These are phyloP conservation scores for Dactylella cylindrospora DNA, from an alignment of 2,329 filamentous ascomycete species.

Conservation along the genomic window DNA sequence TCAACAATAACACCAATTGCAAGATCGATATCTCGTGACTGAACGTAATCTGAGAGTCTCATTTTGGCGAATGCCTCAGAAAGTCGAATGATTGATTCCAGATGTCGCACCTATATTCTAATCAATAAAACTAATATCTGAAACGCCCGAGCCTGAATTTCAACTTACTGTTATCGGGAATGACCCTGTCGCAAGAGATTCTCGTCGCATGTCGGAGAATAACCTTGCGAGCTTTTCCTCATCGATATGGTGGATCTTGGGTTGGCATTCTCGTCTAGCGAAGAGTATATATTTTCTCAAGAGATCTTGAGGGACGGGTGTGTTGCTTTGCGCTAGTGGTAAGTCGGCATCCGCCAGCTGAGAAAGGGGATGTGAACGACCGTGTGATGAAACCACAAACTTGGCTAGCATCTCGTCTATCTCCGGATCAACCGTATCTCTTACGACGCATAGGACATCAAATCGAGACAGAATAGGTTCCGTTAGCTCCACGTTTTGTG, in stretches of 20 bases:
- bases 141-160: conserved; percentile 52
- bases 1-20: conserved; percentile 96
- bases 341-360: conserved; percentile 56
- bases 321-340: conserved; percentile 4
- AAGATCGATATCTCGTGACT: conserved; percentile 85
- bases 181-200: conserved; percentile 88
- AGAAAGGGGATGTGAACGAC: conserved; percentile 72
- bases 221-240: conserved; percentile 93
- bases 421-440: conserved; percentile 86
- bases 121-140: neutral
- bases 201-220: conserved; percentile 93
- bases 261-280: conserved; percentile 80
- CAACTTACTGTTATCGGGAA: conserved; percentile 86
- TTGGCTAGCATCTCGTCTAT: conserved; percentile 92
- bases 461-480: conserved; percentile 98
- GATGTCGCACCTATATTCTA: conserved; percentile 75
- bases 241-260: conserved; percentile 95
- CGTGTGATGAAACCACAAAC: conserved; percentile 93
- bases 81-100: conserved; percentile 97
- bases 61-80: conserved; percentile 94
- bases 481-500: conserved; percentile 92
- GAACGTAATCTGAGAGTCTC: conserved; percentile 95
- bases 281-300: conserved; percentile 97
- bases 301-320: conserved; percentile 76
- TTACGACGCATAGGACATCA: conserved; percentile 92